Base-by-base conservation (phyloP, 345 rosid species). In the Laguncularia racemosa region DNA sequence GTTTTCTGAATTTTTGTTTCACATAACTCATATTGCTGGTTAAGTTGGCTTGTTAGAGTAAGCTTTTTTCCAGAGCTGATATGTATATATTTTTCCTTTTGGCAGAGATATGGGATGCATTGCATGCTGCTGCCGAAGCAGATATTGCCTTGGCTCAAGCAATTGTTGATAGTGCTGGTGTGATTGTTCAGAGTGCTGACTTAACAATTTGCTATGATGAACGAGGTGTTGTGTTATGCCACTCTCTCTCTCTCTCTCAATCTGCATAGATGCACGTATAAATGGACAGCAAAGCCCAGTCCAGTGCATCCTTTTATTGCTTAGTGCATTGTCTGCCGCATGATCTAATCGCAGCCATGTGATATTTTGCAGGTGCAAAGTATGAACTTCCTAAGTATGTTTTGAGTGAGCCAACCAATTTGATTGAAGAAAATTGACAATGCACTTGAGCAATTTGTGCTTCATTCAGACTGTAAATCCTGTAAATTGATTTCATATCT, bases 81-180 rank as follows among this genome's bases (percentile, higher is more conserved):
- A 4, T 26, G 16, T 40, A 46, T 45, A 16, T 23, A 26, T 16
- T 16, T 47, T 23, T 38, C 4, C 9, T 43, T 14, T 58, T 52
- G 2, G 48, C 73, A 90, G 88, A 87, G 81, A 80, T 87, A 56
- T 91, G 96, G 89, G 97, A 86, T 78, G 97, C 99, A 46, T 84
- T 93, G 49, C 73, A 83, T 62, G 87, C 89, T 50, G 91, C 98
- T 16, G 82, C 80, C 20, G 91, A 79, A 63, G 84, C 81, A 33
- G 88, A 86, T 38, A 26, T 83, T 51, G 50, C 62, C 14, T 77
- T 84, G 53, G 89, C 91, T 11, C 91, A 83, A 64, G 84, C 91
- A 15, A 86, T 84, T 44, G 69, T 92, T 16, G 93, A 89, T 47
- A 80, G 95, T 62, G 95, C 95, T 14, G 91, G 97, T 3, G 81